Conservation (phyloP, 1,284 basidiomycete genomes). For the Pisolithus thermaeus region DNA sequence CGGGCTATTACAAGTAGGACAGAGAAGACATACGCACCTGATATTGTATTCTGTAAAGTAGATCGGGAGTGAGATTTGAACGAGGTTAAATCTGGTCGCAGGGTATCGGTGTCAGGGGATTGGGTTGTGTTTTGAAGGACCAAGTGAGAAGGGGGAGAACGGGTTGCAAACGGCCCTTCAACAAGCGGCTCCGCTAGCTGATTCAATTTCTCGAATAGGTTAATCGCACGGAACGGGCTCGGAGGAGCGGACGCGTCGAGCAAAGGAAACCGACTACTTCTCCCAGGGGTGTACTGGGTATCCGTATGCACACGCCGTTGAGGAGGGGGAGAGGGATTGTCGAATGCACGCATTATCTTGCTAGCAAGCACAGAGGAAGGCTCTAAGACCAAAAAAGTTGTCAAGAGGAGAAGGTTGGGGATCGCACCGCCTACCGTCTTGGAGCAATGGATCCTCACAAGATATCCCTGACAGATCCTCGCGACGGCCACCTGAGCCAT, state of each 20-base stretch:
- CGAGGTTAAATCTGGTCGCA: constrained; percentile 33
- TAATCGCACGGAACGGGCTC: constrained; percentile 28
- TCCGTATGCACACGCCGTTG: constrained; percentile 26
- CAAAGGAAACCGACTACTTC: constrained; percentile 14
- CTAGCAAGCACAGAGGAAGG: constrained; percentile 60
- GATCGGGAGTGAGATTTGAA: constrained; percentile 35
- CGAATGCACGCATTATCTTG: constrained; percentile 59
- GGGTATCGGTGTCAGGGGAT: not conserved
- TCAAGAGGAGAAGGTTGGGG: not conserved
- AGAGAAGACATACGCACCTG: constrained; percentile 6
- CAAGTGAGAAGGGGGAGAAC: not conserved
- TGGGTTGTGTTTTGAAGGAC: constrained; percentile 3
- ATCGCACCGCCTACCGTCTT: constrained; percentile 39
- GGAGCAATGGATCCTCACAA: constrained; percentile 29
- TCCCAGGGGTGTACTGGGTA: constrained; percentile 12
- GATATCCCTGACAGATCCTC: constrained; percentile 28
- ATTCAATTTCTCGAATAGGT: constrained; percentile 25
- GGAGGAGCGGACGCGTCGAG: constrained; percentile 16
- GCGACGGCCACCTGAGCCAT: constrained; percentile 26
- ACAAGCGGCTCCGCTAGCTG: constrained; percentile 10
- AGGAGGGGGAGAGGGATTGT: constrained; percentile 74
- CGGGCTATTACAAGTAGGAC: constrained; percentile 9
- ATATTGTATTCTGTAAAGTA: constrained; percentile 3
- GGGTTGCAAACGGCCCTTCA: not conserved
- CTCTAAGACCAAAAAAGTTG: constrained; percentile 34